Base-by-base conservation (phyloP, 306 rosid genomes). In the Quercus aquifolioides region DNA sequence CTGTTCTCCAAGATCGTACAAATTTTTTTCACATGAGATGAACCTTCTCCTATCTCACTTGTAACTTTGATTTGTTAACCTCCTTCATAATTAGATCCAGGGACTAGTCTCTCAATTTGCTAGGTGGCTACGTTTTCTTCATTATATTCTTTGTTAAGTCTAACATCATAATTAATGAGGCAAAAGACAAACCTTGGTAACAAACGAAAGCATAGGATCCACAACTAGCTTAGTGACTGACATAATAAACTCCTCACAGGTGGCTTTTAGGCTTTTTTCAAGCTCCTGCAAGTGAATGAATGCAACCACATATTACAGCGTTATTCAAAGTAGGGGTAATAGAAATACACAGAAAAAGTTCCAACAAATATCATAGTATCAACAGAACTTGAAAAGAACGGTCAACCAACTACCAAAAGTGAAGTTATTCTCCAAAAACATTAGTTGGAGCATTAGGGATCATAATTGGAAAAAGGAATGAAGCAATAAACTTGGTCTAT, bases 161-260 rank as follows among this genome's bases (percentile, higher is more conserved):
- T 35, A 72, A 75, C 71, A 78, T 74, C 74, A 23, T 65, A 69
- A 28, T 49, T 72, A 78, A 62, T 67, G 49, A 58, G 69, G 51
- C 8, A 49, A 80, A 23, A 25, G 55, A 84, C 85, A 85, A 81
- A 93, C 99, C 98, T 95, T 95, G 84, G 99, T 95, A 74, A 95
- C 97, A 85, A 95, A 95, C 59, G 98, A 95, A 80, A 95, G 99
- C 88, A 95, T 88, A 73, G 99, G 98, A 85, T 95, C 99, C 86
- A 95, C 99, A 80, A 95, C 97, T 56, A 88, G 89, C 93, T 95
- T 95, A 57, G 99, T 95, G 80, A 95, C 94, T 18, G 96, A 88
- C 99, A 95, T 95, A 55, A 95, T 93, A 85, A 93, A 95, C 85
- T 95, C 98, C 87, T 95, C 99, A 76, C 99, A 93, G 30, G 99